Evolutionary conservation across 164 flowering plant genomes (phyloP).

Genomic region (Echeveria elegans): DNA sequence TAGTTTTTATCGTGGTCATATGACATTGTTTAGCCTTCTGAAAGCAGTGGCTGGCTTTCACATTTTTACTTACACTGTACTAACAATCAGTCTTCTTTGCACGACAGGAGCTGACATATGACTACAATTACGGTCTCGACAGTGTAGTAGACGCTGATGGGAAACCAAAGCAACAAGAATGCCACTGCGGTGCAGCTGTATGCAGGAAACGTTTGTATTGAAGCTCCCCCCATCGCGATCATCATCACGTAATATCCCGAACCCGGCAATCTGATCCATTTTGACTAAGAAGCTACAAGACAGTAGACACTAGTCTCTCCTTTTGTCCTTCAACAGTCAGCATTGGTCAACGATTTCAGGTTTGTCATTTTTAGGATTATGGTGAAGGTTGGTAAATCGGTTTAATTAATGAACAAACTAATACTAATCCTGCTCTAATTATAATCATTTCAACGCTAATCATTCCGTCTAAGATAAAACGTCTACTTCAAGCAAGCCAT

Average conservation of each 20-base stretch:
- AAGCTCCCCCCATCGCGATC: no score
- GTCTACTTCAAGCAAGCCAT: neutral
- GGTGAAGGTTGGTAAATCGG: no score
- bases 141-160: conserved; percentile 78
- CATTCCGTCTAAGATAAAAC: neutral
- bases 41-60: neutral
- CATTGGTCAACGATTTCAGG: no score
- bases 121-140: conserved; percentile 70
- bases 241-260: no score
- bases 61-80: neutral
- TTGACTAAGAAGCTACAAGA: no score
- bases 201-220: conserved; percentile 70
- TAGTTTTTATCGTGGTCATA: conserved; percentile 2
- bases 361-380: no score
- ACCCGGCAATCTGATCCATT: no score
- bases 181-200: conserved; percentile 66
- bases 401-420: neutral
- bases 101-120: conserved; percentile 71
- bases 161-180: conserved; percentile 36
- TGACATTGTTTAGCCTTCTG: no score
- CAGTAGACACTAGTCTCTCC: no score
- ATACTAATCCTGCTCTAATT: neutral
- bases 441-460: neutral
- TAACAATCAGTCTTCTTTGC: neutral
- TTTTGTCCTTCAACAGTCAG: no score